Evolutionary conservation across 441 rosid genomes (phyloP).

Genomic region (Aleurites moluccanus): DNA sequence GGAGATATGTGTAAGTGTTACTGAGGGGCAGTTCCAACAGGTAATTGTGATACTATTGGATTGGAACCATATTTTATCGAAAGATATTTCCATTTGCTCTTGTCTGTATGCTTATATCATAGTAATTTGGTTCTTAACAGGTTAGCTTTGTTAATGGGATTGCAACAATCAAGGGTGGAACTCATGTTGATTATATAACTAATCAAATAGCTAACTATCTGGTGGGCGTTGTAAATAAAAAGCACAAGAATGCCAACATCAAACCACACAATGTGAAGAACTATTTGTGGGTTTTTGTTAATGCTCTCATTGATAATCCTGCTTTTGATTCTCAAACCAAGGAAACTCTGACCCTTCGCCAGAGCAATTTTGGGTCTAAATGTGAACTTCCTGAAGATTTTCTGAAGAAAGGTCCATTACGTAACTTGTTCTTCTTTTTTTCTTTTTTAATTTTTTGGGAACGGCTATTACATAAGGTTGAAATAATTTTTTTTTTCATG

Average conservation of each 20-base stretch:
- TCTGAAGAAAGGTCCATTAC: conserved; percentile 68
- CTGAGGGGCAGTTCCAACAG: conserved; percentile 98
- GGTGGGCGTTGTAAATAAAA: conserved; percentile 72
- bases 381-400: conserved; percentile 85
- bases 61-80: background rate
- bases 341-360: conserved; percentile 94
- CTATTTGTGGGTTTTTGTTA: conserved; percentile 96
- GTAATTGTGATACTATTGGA: conserved; percentile 34
- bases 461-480: background rate
- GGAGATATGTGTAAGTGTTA: conserved; percentile 80
- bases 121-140: conserved; percentile 36
- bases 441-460: too few relatives aligned
- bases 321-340: conserved; percentile 99
- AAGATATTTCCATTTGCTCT: background rate
- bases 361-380: conserved; percentile 91
- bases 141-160: conserved; percentile 93
- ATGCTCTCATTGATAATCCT: conserved; percentile 91
- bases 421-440: too few relatives aligned
- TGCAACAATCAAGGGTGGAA: conserved; percentile 95
- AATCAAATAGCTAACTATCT: conserved; percentile 84
- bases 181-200: conserved; percentile 91
- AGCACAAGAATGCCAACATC: conserved; percentile 75
- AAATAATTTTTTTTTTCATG: background rate
- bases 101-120: background rate
- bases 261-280: conserved; percentile 86